phyloP scores from a whole-genome alignment of 202 grass and related monocot species.

The Zoysia matrella region DNA sequence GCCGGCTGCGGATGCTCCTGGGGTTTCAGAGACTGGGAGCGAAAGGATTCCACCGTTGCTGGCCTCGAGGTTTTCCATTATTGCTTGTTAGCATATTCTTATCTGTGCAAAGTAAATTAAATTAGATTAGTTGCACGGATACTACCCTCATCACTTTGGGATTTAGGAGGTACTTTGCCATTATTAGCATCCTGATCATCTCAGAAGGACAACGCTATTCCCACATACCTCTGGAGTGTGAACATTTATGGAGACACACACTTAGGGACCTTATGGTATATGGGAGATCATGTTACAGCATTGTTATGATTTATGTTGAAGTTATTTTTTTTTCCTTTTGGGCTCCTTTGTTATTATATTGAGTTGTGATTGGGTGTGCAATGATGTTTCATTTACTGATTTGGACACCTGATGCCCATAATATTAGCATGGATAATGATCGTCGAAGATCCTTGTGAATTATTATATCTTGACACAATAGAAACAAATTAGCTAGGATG shows the following conservation, averaged over 20 bases:
- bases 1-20: conserved; percentile 12
- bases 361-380: neutral
- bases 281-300: conserved; percentile 1
- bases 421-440: neutral
- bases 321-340: neutral
- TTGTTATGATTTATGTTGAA: neutral
- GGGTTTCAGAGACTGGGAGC: conserved; percentile 30
- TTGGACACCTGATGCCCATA: conserved; percentile 8
- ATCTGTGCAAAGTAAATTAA: neutral
- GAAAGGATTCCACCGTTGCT: conserved; percentile 46
- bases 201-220: conserved; percentile 8
- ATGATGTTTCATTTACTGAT: conserved; percentile 27
- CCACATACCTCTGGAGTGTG: neutral
- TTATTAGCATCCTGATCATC: conserved; percentile 18
- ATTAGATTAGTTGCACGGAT: neutral
- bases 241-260: neutral
- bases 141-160: neutral
- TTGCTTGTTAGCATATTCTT: neutral
- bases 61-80: conserved; percentile 39
- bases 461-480: conserved; percentile 18
- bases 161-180: conserved; percentile 6
- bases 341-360: neutral
- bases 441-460: neutral
- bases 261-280: conserved; percentile 18
- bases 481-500: conserved; percentile 7